phyloP scores from a whole-genome alignment of 1,139 yeast species.

The Pichia sp. region DNA sequence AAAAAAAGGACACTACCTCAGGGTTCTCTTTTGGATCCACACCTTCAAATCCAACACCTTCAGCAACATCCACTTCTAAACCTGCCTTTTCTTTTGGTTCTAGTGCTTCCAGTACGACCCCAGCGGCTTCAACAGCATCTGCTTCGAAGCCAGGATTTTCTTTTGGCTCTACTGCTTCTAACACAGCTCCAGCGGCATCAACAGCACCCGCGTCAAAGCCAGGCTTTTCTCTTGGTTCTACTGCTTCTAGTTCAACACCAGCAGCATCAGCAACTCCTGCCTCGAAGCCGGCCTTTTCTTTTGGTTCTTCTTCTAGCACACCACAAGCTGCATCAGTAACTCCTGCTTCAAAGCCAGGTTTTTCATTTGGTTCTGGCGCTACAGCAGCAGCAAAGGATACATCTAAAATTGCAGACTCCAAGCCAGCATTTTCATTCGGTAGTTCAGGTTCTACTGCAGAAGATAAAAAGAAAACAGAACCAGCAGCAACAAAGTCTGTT shows the following conservation, averaged over 20 bases:
- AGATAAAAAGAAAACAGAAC: conserved; percentile 4
- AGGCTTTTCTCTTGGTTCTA: conserved; percentile 30
- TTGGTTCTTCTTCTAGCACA: not conserved
- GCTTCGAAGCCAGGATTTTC: conserved; percentile 25
- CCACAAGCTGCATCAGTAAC: conserved; percentile 21
- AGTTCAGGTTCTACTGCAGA: not conserved
- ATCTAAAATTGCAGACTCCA: conserved; percentile 7
- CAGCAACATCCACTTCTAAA: not conserved
- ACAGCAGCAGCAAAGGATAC: not conserved
- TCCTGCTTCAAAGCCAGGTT: conserved; percentile 21
- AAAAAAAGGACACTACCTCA: conserved; percentile 7
- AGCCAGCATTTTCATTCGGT: conserved; percentile 4
- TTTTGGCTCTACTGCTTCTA: conserved; percentile 23
- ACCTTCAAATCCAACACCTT: not conserved
- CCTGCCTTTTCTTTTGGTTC: too few relatives aligned
- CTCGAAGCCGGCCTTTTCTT: conserved; percentile 2
- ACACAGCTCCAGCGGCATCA: conserved; percentile 19
- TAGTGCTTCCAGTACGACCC: too few relatives aligned
- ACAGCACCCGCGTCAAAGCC: conserved; percentile 18
- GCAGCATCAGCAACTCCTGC: conserved; percentile 4
- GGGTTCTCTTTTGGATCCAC: conserved; percentile 26
- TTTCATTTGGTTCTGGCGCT: conserved; percentile 27
- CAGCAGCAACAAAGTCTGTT: not conserved
- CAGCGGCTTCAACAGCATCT: not conserved
- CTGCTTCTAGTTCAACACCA: not conserved